Conservation (phyloP, 2,329 filamentous ascomycete genomes). For the Aurifilum marmelostoma region DNA sequence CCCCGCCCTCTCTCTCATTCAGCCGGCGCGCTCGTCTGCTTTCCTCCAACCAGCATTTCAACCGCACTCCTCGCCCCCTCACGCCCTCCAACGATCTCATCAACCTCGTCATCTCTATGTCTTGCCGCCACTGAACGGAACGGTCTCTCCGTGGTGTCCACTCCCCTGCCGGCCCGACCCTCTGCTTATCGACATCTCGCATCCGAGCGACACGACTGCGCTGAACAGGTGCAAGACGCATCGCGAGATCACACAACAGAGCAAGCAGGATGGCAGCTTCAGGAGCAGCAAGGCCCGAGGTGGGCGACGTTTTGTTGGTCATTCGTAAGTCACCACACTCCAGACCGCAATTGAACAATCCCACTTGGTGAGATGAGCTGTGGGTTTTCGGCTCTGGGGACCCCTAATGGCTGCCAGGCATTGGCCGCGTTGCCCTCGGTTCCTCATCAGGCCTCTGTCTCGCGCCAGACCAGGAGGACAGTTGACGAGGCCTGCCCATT, state of each 20-base stretch:
- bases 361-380: slow-evolving; percentile 29
- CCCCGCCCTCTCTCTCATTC: neutral
- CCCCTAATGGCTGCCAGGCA: slow-evolving; percentile 21
- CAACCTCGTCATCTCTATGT: slow-evolving; percentile 25
- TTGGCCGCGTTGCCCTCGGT: slow-evolving; percentile 17
- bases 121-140: slow-evolving; percentile 27
- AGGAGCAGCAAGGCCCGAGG: slow-evolving; percentile 56
- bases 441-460: slow-evolving; percentile 2
- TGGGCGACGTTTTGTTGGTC: slow-evolving; percentile 70
- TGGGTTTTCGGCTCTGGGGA: slow-evolving; percentile 28
- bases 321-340: slow-evolving; percentile 62
- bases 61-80: neutral
- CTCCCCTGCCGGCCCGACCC: slow-evolving; percentile 19
- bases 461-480: neutral
- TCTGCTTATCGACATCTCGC: neutral
- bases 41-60: neutral
- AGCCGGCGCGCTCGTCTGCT: slow-evolving; percentile 14
- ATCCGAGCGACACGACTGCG: slow-evolving; percentile 1
- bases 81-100: slow-evolving; percentile 11
- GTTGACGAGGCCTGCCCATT: neutral
- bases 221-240: slow-evolving; percentile 10
- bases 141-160: slow-evolving; percentile 24
- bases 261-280: slow-evolving; percentile 34
- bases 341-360: slow-evolving; percentile 19
- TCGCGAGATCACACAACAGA: slow-evolving; percentile 26